Percentiles rank a stretch among this genome's conserved stretches.
Evolutionary conservation across 2,329 filamentous ascomycete species (phyloP).

Genomic region (Fusarium xyrophilum): DNA sequence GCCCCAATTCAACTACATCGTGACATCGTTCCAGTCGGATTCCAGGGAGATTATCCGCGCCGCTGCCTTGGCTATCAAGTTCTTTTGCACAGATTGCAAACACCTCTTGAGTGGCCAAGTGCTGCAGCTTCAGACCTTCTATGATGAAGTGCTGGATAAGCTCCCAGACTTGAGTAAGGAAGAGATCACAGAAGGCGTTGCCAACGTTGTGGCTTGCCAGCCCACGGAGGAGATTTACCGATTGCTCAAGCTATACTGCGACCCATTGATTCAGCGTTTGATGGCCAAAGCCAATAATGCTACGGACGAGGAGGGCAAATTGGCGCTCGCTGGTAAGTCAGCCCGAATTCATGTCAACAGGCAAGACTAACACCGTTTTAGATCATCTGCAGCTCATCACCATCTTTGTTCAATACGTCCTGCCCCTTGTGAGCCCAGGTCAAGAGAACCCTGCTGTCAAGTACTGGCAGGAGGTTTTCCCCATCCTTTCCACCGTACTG

Average conservation of each 20-base stretch:
- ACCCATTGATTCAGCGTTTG: slow-evolving; percentile 84
- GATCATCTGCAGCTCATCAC: slow-evolving; percentile 94
- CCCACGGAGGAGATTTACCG: slow-evolving; percentile 80
- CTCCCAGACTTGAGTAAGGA: slow-evolving; percentile 88
- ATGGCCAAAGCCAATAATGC: slow-evolving; percentile 89
- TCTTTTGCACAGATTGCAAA: slow-evolving; percentile 95
- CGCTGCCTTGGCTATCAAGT: slow-evolving; percentile 92
- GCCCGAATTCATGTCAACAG: not conserved
- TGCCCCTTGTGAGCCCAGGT: slow-evolving; percentile 74
- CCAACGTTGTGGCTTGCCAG: slow-evolving; percentile 87
- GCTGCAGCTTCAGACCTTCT: slow-evolving; percentile 87
- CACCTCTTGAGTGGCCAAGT: slow-evolving; percentile 85
- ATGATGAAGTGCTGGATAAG: slow-evolving; percentile 85
- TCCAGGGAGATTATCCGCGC: slow-evolving; percentile 92
- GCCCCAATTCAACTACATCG: slow-evolving; percentile 93
- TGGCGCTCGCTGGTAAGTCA: slow-evolving; percentile 78
- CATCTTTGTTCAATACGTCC: slow-evolving; percentile 80
- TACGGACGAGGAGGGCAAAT: slow-evolving; percentile 80
- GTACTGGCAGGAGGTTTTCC: slow-evolving; percentile 95
- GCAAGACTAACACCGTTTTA: slow-evolving; percentile 43
- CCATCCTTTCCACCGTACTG: slow-evolving; percentile 82
- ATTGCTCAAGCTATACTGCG: slow-evolving; percentile 89
- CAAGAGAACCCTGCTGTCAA: slow-evolving; percentile 89
- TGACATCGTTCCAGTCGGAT: slow-evolving; percentile 85
- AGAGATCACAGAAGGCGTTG: slow-evolving; percentile 94